Conservation (phyloP, 345 rosid genomes). For the Theobroma cacao region DNA sequence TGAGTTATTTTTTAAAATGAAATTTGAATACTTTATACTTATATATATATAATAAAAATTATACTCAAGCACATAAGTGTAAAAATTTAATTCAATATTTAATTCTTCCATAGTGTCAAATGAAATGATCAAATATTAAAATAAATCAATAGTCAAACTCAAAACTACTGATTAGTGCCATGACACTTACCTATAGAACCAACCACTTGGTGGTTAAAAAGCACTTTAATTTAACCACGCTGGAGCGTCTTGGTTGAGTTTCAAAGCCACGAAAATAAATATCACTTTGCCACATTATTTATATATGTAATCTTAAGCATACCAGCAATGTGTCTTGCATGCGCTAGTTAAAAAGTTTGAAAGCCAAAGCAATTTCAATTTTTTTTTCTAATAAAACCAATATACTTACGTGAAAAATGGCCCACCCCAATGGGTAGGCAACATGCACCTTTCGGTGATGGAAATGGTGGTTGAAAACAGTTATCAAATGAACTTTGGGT, state of each 20-base stretch:
- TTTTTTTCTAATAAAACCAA: not conserved
- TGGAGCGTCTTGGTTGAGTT: constrained; percentile 1
- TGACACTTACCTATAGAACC: not conserved
- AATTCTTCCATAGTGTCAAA: too few species aligned
- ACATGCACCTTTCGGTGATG: constrained; percentile 14
- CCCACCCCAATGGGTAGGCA: constrained; percentile 23
- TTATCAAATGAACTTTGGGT: constrained; percentile 18
- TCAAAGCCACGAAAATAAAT: constrained; percentile 21
- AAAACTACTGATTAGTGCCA: not conserved
- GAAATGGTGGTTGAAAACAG: constrained; percentile 40
- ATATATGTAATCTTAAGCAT: not conserved
- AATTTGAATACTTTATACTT: too few species aligned
- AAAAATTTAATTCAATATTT: too few species aligned
- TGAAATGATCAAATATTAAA: too few species aligned
- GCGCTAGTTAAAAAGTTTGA: constrained; percentile 1
- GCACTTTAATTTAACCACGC: not conserved
- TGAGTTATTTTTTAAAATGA: too few species aligned
- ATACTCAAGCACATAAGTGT: too few species aligned
- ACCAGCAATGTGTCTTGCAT: not conserved
- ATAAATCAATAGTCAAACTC: too few species aligned
- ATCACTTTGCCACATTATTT: not conserved
- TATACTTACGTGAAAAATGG: constrained; percentile 3
- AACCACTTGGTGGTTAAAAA: too few species aligned
- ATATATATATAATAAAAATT: too few species aligned
- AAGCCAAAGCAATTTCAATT: not conserved